Base-by-base conservation (phyloP, 768 basidiomycete genomes). In the Lentinula lateritia region DNA sequence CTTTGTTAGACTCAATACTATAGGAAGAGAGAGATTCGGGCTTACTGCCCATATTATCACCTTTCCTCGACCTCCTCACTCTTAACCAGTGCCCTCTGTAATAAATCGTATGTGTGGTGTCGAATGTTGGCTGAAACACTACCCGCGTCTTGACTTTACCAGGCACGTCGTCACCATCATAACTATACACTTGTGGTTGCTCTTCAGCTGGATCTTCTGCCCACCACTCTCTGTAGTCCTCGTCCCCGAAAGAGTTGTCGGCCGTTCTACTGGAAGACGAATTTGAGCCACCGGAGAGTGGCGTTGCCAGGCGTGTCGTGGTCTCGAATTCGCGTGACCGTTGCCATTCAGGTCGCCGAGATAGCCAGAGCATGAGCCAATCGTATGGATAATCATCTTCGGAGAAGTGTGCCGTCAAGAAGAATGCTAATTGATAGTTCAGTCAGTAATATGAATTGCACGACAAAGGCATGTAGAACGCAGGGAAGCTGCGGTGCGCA, bases 341-440 rank as follows among this genome's bases (percentile, higher is more conserved):
- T 68, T 93, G 91, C 91, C 91, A 93, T 73, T 93, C 91, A 45
- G 91, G 77, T 28, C 89, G 82, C 56, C 90, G 86, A 46, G 90
- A 90, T 53, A 93, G 84, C 91, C 91, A 93, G 36, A 92, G 81
- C 89, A 93, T 93, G 57, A 93, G 81, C 91, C 91, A 93, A 74
- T 93, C 91, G 66, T 92, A 93, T 3, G 91, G 92, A 65, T 90
- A 90, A 70, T 93, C 92, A 73, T 93, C 92, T 75, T 93, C 92
- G 65, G 86, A 89, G 77, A 93, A 93, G 73, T 93, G 89, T 8
- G 92, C 92, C 15, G 92, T 93, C 56, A 93, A 84, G 84, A 93
- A 93, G 81, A 90, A 90, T 0, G 88, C 88, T 89, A 71, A 12
- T 39, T 13, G 50, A 52, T 23, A 10, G 28, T 28, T 28, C 28